phyloP scores from a whole-genome alignment of 1,139 yeast species.

The Chernovozyma aurita region DNA sequence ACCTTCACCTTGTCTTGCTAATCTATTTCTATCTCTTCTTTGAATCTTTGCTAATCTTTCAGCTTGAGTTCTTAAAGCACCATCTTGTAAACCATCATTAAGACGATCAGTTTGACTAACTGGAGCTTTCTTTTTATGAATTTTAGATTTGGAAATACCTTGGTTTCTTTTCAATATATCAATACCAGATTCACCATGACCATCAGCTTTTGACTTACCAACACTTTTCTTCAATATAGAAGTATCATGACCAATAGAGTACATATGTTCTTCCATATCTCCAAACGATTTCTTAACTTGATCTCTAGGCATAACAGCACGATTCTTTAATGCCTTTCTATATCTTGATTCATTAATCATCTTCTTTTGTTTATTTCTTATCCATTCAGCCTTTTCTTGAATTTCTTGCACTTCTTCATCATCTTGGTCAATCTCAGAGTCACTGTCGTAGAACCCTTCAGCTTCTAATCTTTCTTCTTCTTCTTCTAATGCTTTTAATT shows the following conservation, averaged over 20 bases:
- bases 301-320: slow-evolving; percentile 91
- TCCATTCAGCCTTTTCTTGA: slow-evolving; percentile 88
- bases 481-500: slow-evolving; percentile 90
- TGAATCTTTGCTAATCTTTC: slow-evolving; percentile 83
- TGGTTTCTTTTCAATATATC: slow-evolving; percentile 64
- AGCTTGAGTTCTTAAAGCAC: slow-evolving; percentile 78
- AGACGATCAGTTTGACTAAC: slow-evolving; percentile 72
- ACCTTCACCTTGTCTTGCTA: slow-evolving; percentile 92
- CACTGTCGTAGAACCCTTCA: slow-evolving; percentile 96
- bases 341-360: slow-evolving; percentile 88
- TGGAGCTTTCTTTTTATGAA: slow-evolving; percentile 47
- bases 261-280: slow-evolving; percentile 86
- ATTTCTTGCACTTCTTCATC: slow-evolving; percentile 68
- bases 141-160: slow-evolving; percentile 35
- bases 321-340: slow-evolving; percentile 83
- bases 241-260: slow-evolving; percentile 85
- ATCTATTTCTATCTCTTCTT: slow-evolving; percentile 90
- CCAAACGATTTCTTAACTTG: slow-evolving; percentile 70
- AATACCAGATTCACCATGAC: slow-evolving; percentile 58
- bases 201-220: slow-evolving; percentile 34
- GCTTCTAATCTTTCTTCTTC: slow-evolving; percentile 92
- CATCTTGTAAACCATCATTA: slow-evolving; percentile 81
- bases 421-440: slow-evolving; percentile 52
- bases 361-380: slow-evolving; percentile 88
- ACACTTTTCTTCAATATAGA: slow-evolving; percentile 51